Evolutionary conservation across 106 monocot genomes (phyloP), one percentile per base, ranked within the genome.

Genomic region (Phalaenopsis aphrodite): DNA sequence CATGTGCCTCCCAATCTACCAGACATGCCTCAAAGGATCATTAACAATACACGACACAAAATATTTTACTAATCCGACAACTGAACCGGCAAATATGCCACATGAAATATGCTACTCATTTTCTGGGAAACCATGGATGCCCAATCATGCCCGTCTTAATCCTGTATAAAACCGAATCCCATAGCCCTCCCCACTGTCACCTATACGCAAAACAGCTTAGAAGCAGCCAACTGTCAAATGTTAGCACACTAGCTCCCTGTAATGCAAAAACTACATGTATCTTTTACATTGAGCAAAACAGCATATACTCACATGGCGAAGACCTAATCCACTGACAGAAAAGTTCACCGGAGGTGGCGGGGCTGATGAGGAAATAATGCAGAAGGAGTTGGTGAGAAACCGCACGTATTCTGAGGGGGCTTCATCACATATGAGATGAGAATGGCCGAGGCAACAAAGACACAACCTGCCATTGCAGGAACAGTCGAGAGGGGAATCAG

Each of bases 381-480:
- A 77, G 23, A 81, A 41, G 41, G 78, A 72, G 14, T 76, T 72
- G 19, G 78, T 79, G 75, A 85, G n/a, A 61, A 85, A 78, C 24
- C 37, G 78, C 30, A 76, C 36, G 61, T 82, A 82, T 5, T 81
- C 75, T 55, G 78, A n/a, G 17, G 81, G 58, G 74, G 69, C 82
- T 48, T 45, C 78, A 9, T 49, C 65, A 19, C 85, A 24, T 56
- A 85, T 47, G 61, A 85, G 78, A 77, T 73, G 36, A 19, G 42
- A 75, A 8, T 56, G 56, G 47, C 85, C 78, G 56, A 82, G n/a
- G 82, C 85, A 85, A 11, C 71, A 56, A 57, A 85, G 58, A 78
- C 85, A 85, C 14, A 81, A 48, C 15, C 72, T 55, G 3, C 58
- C 48, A 49, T 77, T 57, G 77, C 82, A 82, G 41, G 76, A 43